Percentiles rank a stretch among this genome's conserved stretches.
Conservation (phyloP, 169 alveolate genomes). For the Blepharisma undulans region DNA sequence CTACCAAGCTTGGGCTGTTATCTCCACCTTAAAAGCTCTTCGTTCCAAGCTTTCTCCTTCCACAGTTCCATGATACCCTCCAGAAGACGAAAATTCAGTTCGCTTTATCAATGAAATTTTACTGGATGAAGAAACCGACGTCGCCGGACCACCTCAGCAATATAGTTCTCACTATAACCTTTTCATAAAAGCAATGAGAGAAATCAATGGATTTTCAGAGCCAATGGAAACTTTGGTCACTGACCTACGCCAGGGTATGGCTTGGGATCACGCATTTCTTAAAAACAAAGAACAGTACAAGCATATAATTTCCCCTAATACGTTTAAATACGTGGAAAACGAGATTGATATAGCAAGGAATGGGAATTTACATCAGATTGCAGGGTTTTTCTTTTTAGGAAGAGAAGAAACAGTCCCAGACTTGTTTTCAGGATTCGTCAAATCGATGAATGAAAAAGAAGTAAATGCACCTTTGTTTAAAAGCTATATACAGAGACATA, state of each 20-base stretch:
- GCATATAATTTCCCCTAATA: not conserved
- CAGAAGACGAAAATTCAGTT: not conserved
- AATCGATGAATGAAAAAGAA: not conserved
- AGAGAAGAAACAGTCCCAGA: conserved; percentile 1
- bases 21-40: not conserved
- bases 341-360: not conserved
- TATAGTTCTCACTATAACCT: not conserved
- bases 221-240: not conserved
- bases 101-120: not conserved
- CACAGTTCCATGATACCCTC: not conserved
- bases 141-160: not conserved
- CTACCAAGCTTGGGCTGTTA: not conserved
- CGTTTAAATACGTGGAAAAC: not conserved
- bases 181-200: not conserved
- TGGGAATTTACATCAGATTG: not conserved
- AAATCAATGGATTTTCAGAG: not conserved
- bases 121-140: not conserved
- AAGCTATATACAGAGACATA: not conserved
- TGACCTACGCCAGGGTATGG: not conserved
- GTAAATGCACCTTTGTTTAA: not conserved
- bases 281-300: not conserved
- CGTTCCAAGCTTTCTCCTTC: not conserved
- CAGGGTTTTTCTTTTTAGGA: not conserved
- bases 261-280: not conserved
- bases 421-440: not conserved